These are phyloP conservation scores for Teunomyces aglyptinius DNA, from an alignment of 805 yeast genomes.

Conservation along the genomic window DNA sequence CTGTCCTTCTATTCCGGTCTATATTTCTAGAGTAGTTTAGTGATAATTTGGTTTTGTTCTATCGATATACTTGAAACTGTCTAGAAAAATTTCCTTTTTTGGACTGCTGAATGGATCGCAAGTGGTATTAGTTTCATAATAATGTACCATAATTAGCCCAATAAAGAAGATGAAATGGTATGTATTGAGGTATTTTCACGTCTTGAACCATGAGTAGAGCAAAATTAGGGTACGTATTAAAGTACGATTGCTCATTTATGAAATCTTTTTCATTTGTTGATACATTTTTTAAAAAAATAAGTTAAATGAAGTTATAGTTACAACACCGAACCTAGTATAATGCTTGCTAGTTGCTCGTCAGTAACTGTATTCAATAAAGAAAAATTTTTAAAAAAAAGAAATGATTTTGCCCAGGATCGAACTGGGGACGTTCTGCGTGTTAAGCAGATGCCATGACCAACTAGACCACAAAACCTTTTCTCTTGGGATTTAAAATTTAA, in stretches of 20 bases:
- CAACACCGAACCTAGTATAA: too few species aligned
- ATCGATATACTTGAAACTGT: neutral
- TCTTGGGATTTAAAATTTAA: neutral
- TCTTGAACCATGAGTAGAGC: too few species aligned
- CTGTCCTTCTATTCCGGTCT: too few species aligned
- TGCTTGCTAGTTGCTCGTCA: too few species aligned
- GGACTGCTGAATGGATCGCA: neutral
- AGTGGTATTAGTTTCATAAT: neutral
- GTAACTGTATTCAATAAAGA: too few species aligned
- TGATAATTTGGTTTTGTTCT: neutral
- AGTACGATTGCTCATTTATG: too few species aligned
- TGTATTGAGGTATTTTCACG: too few species aligned
- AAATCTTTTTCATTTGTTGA: too few species aligned
- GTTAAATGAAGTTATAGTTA: too few species aligned
- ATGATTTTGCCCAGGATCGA: conserved; percentile 99
- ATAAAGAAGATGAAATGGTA: neutral
- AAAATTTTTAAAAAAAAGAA: too few species aligned
- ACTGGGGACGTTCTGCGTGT: conserved; percentile 99
- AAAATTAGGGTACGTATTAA: too few species aligned
- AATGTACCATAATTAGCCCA: neutral
- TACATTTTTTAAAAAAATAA: too few species aligned
- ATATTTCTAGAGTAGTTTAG: neutral
- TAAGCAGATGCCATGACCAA: conserved; percentile 99
- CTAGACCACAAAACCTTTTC: conserved; percentile 94
- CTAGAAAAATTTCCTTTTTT: neutral